A percentile compares a stretch with the other conserved stretches of the same genome.
These are phyloP conservation scores for Afroboletus lepidellus DNA, from an alignment of 1,284 basidiomycete genomes.

Conservation along the genomic window DNA sequence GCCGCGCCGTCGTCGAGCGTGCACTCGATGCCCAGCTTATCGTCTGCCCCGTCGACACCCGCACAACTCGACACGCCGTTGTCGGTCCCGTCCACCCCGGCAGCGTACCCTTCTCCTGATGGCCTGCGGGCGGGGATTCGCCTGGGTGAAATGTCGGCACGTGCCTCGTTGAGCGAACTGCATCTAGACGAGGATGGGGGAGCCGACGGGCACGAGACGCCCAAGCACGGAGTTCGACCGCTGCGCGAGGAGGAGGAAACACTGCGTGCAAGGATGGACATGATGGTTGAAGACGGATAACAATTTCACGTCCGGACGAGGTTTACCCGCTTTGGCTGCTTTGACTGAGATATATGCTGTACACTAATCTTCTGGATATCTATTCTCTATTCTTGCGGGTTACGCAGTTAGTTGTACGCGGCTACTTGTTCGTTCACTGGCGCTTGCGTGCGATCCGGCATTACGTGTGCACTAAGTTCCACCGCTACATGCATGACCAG, in stretches of 20 bases:
- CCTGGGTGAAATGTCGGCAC: constrained; percentile 28
- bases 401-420: too few species aligned
- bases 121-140: constrained; percentile 25
- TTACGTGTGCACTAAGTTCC: too few species aligned
- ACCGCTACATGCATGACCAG: too few species aligned
- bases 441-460: too few species aligned
- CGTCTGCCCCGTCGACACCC: constrained; percentile 33
- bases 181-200: constrained; percentile 24
- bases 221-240: constrained; percentile 17
- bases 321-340: neutral
- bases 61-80: constrained; percentile 26
- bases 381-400: neutral
- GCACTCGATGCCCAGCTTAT: constrained; percentile 28
- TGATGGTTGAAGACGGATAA: constrained; percentile 20
- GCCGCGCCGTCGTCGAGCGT: constrained; percentile 1
- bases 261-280: neutral
- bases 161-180: constrained; percentile 31
- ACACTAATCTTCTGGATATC: neutral
- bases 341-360: neutral
- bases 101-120: constrained; percentile 27
- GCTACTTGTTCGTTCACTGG: too few species aligned
- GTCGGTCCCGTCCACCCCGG: constrained; percentile 30
- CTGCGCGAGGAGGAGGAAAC: constrained; percentile 15
- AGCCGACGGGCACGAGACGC: constrained; percentile 26
- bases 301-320: neutral